These are phyloP conservation scores for Saccharomycopsis fibuligera DNA, from an alignment of 805 yeast species.

Conservation along the genomic window DNA sequence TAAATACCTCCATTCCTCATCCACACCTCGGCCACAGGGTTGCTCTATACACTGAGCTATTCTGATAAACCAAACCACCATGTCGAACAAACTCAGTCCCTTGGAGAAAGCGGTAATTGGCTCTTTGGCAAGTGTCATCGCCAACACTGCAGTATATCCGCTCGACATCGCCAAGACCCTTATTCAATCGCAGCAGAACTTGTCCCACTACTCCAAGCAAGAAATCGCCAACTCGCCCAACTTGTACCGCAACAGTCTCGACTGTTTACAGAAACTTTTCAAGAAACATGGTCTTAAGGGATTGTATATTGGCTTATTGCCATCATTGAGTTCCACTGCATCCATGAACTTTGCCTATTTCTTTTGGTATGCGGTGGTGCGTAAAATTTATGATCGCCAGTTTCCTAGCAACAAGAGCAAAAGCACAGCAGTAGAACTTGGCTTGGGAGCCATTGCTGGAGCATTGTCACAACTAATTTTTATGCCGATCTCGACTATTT, in stretches of 20 bases:
- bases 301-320: conserved; percentile 64
- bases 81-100: conserved; percentile 37
- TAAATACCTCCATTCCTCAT: no score
- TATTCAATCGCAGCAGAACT: conserved; percentile 57
- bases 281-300: conserved; percentile 57
- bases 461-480: conserved; percentile 77
- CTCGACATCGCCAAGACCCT: conserved; percentile 71
- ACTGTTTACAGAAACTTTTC: conserved; percentile 56
- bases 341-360: conserved; percentile 78
- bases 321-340: conserved; percentile 64
- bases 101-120: conserved; percentile 79
- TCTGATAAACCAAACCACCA: conserved; percentile 12
- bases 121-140: conserved; percentile 73
- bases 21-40: no score
- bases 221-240: conserved; percentile 23
- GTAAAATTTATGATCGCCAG: conserved; percentile 44
- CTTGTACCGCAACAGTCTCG: conserved; percentile 51
- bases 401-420: conserved; percentile 33
- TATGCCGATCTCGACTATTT: conserved; percentile 72
- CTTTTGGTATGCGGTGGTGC: conserved; percentile 77
- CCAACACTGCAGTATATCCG: conserved; percentile 76
- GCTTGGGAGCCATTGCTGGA: conserved; percentile 75
- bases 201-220: conserved; percentile 19
- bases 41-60: no score
- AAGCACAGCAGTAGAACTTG: conserved; percentile 60